These are phyloP conservation scores for Elsinoe ampelina DNA, from an alignment of 2,329 filamentous ascomycete genomes.

Conservation along the genomic window DNA sequence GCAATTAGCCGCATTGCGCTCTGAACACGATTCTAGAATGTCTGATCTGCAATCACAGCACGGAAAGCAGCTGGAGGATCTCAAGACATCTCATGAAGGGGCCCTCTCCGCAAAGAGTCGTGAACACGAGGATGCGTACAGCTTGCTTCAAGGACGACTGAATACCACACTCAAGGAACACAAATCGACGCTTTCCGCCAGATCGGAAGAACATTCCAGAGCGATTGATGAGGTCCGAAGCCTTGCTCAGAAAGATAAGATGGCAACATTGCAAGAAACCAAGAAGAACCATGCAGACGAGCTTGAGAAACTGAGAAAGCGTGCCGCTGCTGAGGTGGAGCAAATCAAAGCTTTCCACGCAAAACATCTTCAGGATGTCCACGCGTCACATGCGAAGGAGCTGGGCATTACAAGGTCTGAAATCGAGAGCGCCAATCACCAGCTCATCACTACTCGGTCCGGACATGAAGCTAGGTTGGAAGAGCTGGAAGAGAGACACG, in stretches of 20 bases:
- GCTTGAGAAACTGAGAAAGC: background rate
- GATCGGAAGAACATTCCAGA: background rate
- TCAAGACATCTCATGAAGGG: slow-evolving; percentile 1
- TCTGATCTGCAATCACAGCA: slow-evolving; percentile 12
- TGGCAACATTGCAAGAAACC: background rate
- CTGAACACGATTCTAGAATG: slow-evolving; percentile 11
- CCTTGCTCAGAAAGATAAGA: background rate
- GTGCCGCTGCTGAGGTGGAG: slow-evolving; percentile 4
- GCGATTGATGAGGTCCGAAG: background rate
- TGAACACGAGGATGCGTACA: slow-evolving; percentile 7
- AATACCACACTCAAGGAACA: background rate
- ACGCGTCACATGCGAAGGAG: slow-evolving; percentile 4
- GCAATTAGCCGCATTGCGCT: background rate
- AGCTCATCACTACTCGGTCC: background rate
- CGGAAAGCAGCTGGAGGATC: slow-evolving; percentile 14
- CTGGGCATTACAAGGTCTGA: slow-evolving; percentile 3
- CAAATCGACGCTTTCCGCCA: background rate
- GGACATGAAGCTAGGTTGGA: background rate
- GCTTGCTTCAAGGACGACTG: background rate
- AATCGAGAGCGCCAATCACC: slow-evolving; percentile 2
- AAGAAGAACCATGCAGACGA: background rate
- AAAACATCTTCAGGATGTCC: slow-evolving; percentile 11
- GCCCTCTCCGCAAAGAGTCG: background rate
- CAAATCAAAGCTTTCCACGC: slow-evolving; percentile 9
- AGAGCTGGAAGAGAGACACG: slow-evolving; percentile 2